phyloP scores from a whole-genome alignment of 164 flowering plant species.

The Echeveria elegans region DNA sequence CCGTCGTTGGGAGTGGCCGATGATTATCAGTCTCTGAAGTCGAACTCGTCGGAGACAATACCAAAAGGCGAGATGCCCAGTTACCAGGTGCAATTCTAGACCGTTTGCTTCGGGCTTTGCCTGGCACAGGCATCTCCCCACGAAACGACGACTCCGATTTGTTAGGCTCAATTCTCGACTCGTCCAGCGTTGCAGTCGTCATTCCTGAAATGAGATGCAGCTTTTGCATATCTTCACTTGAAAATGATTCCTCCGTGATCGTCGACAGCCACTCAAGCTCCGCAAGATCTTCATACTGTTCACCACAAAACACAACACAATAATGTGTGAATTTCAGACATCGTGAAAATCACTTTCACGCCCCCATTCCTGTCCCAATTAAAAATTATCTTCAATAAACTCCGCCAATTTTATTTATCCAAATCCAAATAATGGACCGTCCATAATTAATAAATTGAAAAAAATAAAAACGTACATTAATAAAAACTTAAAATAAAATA shows the following conservation, averaged over 20 bases:
- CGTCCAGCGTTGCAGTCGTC: neutral
- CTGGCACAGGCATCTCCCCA: conserved; percentile 1
- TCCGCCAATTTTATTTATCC: neutral
- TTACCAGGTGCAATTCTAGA: conserved; percentile 42
- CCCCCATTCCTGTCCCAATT: neutral
- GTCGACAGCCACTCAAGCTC: conserved; percentile 68
- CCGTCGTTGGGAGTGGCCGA: neutral
- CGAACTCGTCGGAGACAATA: conserved; percentile 22
- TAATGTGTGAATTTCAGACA: neutral
- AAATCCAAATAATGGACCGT: neutral
- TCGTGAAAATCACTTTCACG: neutral
- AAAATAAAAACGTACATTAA: no score
- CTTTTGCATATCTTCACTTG: conserved; percentile 38
- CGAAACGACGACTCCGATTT: neutral
- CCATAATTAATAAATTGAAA: neutral
- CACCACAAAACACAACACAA: neutral
- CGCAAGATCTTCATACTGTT: conserved; percentile 21
- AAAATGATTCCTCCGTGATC: conserved; percentile 59
- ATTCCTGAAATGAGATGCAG: conserved; percentile 9
- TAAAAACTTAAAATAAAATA: neutral
- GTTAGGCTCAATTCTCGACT: neutral
- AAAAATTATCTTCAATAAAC: neutral
- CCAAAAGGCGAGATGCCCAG: conserved; percentile 55
- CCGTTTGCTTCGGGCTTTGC: conserved; percentile 5
- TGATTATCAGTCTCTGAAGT: conserved; percentile 20